These are phyloP conservation scores for Cornus kousa DNA, from an alignment of 148 eudicot genomes.

Conservation along the genomic window DNA sequence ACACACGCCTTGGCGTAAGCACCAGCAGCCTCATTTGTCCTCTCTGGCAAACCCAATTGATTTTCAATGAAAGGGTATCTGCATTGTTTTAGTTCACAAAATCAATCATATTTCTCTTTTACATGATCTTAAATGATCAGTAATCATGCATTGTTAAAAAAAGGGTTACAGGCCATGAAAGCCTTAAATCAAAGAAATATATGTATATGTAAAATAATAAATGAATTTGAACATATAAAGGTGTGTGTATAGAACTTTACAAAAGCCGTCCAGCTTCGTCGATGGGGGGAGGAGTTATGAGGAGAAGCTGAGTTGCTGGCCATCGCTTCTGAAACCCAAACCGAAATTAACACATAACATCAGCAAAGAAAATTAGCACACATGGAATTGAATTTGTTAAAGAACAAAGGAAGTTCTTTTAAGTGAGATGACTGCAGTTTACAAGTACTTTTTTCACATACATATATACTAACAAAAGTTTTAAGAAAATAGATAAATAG, in stretches of 20 bases:
- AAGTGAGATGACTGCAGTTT: not conserved
- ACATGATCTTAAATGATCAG: not conserved
- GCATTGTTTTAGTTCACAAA: conserved; percentile 9
- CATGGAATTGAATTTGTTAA: not conserved
- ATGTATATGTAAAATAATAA: no score
- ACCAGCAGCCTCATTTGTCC: conserved; percentile 79
- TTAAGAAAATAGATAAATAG: no score
- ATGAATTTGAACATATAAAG: not conserved
- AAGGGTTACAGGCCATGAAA: not conserved
- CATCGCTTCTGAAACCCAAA: conserved; percentile 56
- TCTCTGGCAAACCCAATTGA: conserved; percentile 60
- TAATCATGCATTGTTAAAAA: not conserved
- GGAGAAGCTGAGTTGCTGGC: conserved; percentile 49
- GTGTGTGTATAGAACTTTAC: conserved; percentile 31
- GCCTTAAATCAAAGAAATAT: not conserved
- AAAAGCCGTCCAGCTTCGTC: conserved; percentile 72
- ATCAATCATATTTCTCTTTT: not conserved
- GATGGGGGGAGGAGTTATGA: conserved; percentile 86
- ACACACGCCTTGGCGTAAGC: conserved; percentile 71
- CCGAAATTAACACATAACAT: conserved; percentile 2
- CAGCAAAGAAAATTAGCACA: not conserved
- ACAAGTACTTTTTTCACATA: no score
- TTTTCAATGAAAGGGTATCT: conserved; percentile 61
- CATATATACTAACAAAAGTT: no score
- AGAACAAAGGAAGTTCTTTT: not conserved